These are phyloP conservation scores for Rhamnella rubrinervis DNA, from an alignment of 331 rosid genomes.

Conservation along the genomic window DNA sequence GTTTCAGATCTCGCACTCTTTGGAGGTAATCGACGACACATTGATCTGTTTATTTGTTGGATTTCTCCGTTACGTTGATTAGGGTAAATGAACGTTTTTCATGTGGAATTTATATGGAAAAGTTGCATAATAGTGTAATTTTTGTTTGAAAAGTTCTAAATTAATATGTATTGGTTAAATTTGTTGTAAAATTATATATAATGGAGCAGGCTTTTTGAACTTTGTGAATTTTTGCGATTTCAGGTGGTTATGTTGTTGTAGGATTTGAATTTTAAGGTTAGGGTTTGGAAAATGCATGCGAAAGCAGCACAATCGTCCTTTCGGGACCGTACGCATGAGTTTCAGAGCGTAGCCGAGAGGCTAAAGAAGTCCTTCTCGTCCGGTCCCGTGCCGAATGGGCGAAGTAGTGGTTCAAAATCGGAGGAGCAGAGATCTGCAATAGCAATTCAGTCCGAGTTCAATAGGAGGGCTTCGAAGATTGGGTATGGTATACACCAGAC, in stretches of 20 bases:
- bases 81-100: background rate
- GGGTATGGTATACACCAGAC: slow-evolving; percentile 91
- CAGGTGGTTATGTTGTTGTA: slow-evolving; percentile 39
- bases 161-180: too few species aligned
- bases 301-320: slow-evolving; percentile 64
- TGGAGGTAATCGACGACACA: slow-evolving; percentile 26
- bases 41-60: background rate
- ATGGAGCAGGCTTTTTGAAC: background rate
- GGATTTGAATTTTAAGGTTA: slow-evolving; percentile 22
- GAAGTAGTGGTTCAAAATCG: slow-evolving; percentile 49
- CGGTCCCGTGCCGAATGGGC: slow-evolving; percentile 49
- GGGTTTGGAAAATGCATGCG: slow-evolving; percentile 42
- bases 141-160: too few species aligned
- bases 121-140: too few species aligned
- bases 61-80: background rate
- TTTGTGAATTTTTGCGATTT: slow-evolving; percentile 17
- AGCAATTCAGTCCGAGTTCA: slow-evolving; percentile 77
- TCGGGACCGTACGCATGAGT: slow-evolving; percentile 86
- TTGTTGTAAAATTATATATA: background rate
- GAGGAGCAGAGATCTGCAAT: slow-evolving; percentile 67
- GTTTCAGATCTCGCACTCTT: slow-evolving; percentile 43
- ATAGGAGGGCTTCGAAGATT: slow-evolving; percentile 77
- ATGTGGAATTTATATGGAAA: too few species aligned
- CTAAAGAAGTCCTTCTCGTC: slow-evolving; percentile 63
- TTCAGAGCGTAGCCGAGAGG: slow-evolving; percentile 68